Evolutionary conservation across 306 rosid genomes (phyloP).

Genomic region (Medicago arabica): DNA sequence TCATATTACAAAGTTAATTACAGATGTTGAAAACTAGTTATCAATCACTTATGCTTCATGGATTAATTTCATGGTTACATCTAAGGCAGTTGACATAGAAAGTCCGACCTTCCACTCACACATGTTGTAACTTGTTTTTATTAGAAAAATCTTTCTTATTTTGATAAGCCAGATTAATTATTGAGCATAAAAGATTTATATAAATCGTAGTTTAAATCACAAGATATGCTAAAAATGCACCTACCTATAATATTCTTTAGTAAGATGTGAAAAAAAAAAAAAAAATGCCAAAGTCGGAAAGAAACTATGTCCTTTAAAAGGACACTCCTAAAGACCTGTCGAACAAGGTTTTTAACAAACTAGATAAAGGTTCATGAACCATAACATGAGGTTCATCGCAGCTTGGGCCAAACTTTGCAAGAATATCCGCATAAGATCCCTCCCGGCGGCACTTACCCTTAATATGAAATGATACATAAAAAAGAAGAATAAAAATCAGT

Average conservation of each 20-base stretch:
- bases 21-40: too few relatives aligned
- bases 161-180: neutral
- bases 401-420: neutral
- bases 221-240: neutral
- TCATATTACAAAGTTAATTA: neutral
- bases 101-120: neutral
- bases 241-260: neutral
- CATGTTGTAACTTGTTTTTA: neutral
- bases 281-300: neutral
- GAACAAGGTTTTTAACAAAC: neutral
- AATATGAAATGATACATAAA: neutral
- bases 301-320: neutral
- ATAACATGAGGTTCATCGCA: neutral
- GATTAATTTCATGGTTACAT: neutral
- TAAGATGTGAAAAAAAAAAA: too few relatives aligned
- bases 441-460: neutral
- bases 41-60: neutral
- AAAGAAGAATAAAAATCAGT: neutral
- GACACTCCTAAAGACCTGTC: neutral
- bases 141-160: neutral
- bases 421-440: neutral
- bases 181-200: neutral
- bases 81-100: neutral
- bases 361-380: neutral
- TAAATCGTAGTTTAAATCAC: neutral